Percentiles rank a stretch among this genome's conserved stretches.
Conservation (phyloP, 768 basidiomycete genomes). For the Dentipellis sp. region DNA sequence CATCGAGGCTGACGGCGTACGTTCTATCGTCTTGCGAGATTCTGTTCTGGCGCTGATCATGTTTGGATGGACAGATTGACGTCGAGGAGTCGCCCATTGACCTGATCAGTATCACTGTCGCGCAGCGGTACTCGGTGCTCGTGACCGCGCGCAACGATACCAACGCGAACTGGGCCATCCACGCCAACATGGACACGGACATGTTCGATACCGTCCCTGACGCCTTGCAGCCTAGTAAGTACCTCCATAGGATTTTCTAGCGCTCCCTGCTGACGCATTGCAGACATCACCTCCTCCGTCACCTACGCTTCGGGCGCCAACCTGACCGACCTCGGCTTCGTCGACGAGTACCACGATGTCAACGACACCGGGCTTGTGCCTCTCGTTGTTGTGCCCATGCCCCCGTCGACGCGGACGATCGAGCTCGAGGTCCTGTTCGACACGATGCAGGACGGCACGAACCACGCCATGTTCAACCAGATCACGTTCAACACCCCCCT, state of each 20-base stretch:
- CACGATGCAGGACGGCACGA: conserved; percentile 81
- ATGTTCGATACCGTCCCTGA: conserved; percentile 86
- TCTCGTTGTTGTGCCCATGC: conserved; percentile 39
- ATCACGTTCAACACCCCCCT: conserved; percentile 60
- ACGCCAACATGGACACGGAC: conserved; percentile 79
- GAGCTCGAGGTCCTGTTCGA: conserved; percentile 71
- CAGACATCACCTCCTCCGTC: conserved; percentile 79
- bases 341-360: conserved; percentile 51
- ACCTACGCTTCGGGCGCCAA: conserved; percentile 54
- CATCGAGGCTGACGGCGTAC: conserved; percentile 77
- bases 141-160: conserved; percentile 87
- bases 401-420: conserved; percentile 44
- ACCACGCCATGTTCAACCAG: conserved; percentile 69
- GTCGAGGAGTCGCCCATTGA: conserved; percentile 65
- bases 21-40: conserved; percentile 19
- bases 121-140: conserved; percentile 89
- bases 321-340: conserved; percentile 40
- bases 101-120: conserved; percentile 66
- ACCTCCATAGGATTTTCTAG: not conserved
- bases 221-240: conserved; percentile 64
- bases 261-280: not conserved
- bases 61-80: conserved; percentile 46
- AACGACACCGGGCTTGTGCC: conserved; percentile 68
- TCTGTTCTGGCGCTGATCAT: not conserved
- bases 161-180: conserved; percentile 74